phyloP scores from a whole-genome alignment of 257 asterid genomes.

The Solanum boliviense region DNA sequence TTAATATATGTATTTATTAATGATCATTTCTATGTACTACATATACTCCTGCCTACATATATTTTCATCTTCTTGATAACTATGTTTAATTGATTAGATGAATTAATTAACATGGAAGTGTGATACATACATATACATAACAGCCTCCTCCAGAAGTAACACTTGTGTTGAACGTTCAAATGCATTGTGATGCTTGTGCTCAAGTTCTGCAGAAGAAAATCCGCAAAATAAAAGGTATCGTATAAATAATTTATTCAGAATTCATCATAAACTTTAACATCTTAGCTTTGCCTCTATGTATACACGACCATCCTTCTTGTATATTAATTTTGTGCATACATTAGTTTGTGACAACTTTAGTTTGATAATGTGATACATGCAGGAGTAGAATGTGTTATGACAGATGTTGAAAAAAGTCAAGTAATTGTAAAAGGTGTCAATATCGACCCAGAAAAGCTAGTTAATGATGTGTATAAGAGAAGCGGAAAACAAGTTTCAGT shows the following conservation, averaged over 20 bases:
- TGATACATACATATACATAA: not conserved
- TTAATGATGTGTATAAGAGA: conserved; percentile 48
- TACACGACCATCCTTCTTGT: not conserved
- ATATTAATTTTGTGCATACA: not conserved
- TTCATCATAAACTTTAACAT: not conserved
- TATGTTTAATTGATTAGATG: not conserved
- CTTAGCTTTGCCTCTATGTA: not conserved
- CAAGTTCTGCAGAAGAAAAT: conserved; percentile 59
- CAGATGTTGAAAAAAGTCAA: conserved; percentile 42
- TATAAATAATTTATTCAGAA: not conserved
- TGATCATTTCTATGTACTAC: not conserved
- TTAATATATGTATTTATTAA: not conserved
- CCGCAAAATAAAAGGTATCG: conserved; percentile 47
- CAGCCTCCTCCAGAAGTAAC: conserved; percentile 68
- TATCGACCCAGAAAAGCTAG: conserved; percentile 63
- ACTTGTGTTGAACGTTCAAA: conserved; percentile 52
- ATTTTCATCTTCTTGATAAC: not conserved
- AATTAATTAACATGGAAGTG: not conserved
- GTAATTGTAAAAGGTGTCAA: conserved; percentile 47
- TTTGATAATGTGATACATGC: not conserved
- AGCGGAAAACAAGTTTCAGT: conserved; percentile 61
- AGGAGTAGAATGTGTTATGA: conserved; percentile 62
- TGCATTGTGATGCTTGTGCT: conserved; percentile 98
- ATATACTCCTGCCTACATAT: not conserved
- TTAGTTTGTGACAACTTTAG: not conserved